Evolutionary conservation across 805 yeast genomes (phyloP).

Genomic region (Cyberlindnera bimundalis): DNA sequence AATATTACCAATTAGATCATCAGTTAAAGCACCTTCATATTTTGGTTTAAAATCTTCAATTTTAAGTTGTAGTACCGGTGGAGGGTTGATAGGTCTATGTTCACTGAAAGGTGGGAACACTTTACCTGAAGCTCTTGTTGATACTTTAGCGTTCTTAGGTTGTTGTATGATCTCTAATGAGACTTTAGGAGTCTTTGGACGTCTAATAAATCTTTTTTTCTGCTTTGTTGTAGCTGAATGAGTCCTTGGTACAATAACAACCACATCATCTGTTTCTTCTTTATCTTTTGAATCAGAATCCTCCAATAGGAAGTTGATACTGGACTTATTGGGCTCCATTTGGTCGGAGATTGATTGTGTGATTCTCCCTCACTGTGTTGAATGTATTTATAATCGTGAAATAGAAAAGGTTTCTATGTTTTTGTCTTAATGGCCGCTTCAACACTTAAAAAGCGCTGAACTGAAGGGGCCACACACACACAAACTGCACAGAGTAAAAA

Average conservation of each 20-base stretch:
- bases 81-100: constrained; percentile 34
- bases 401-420: too few species aligned
- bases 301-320: constrained; percentile 22
- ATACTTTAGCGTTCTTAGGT: constrained; percentile 31
- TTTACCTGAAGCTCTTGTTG: constrained; percentile 22
- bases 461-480: too few species aligned
- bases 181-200: constrained; percentile 21
- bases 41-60: constrained; percentile 17
- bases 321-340: constrained; percentile 20
- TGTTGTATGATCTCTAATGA: constrained; percentile 27
- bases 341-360: too few species aligned
- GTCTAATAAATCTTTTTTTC: constrained; percentile 14
- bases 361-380: not conserved
- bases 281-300: not conserved
- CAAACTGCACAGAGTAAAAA: too few species aligned
- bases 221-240: constrained; percentile 5
- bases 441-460: too few species aligned
- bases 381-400: too few species aligned
- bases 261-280: constrained; percentile 6
- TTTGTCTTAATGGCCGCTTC: too few species aligned
- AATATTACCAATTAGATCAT: constrained; percentile 12
- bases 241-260: constrained; percentile 16
- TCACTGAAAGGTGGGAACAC: constrained; percentile 29
- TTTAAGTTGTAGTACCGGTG: constrained; percentile 29
- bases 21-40: constrained; percentile 9